Conservation (phyloP, 1,284 basidiomycete genomes). For the Rhodotorula mucilaginosa region DNA sequence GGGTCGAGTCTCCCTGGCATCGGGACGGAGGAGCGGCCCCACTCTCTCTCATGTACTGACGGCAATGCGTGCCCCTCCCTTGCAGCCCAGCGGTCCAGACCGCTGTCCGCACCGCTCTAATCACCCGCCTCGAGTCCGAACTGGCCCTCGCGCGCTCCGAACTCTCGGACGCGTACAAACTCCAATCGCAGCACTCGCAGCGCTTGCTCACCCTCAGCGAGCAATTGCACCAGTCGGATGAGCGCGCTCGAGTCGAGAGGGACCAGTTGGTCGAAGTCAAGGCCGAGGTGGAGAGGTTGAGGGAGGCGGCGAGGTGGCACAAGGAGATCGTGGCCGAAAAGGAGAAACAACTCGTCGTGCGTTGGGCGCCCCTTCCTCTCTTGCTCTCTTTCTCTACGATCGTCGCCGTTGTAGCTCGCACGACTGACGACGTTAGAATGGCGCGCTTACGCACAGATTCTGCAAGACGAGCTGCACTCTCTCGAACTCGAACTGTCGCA, state of each 20-base stretch:
- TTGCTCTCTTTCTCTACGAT: no score
- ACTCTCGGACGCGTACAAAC: slow-evolving; percentile 89
- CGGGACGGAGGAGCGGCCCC: no score
- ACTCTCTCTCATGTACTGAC: background rate
- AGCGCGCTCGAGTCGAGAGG: slow-evolving; percentile 68
- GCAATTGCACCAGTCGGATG: slow-evolving; percentile 86
- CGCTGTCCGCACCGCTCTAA: slow-evolving; percentile 79
- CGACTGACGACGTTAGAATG: no score
- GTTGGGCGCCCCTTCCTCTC: background rate
- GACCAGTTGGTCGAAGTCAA: slow-evolving; percentile 70
- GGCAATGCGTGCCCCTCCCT: slow-evolving; percentile 2
- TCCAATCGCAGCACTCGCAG: slow-evolving; percentile 88
- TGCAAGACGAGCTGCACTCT: slow-evolving; percentile 91
- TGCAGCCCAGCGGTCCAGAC: slow-evolving; percentile 50
- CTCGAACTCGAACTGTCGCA: slow-evolving; percentile 85
- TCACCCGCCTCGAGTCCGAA: slow-evolving; percentile 86
- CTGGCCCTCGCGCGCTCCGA: slow-evolving; percentile 86
- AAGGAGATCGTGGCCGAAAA: slow-evolving; percentile 80
- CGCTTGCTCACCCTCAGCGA: slow-evolving; percentile 88
- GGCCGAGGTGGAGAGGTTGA: slow-evolving; percentile 69
- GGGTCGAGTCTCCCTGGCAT: no score
- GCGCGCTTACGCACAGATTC: slow-evolving; percentile 58
- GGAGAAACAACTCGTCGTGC: slow-evolving; percentile 55
- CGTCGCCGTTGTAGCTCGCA: background rate
- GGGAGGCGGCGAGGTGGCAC: slow-evolving; percentile 76